Conservation (phyloP, 148 eudicot species). For the Euryodendron excelsum region DNA sequence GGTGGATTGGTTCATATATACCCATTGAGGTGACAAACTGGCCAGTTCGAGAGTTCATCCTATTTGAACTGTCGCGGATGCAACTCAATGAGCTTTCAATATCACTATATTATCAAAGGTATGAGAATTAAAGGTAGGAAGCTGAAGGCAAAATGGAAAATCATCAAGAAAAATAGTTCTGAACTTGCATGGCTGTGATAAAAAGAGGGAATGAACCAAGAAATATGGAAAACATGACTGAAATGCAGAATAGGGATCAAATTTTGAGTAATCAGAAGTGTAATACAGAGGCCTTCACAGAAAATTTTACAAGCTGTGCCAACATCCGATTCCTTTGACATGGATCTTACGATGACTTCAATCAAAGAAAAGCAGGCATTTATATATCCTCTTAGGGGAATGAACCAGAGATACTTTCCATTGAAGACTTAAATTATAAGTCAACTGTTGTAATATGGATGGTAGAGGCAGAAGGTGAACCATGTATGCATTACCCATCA, state of each 20-base stretch:
- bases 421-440: background rate
- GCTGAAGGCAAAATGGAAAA: background rate
- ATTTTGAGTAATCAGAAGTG: background rate
- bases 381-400: background rate
- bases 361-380: background rate
- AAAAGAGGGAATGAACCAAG: background rate
- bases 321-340: background rate
- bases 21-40: constrained; percentile 75
- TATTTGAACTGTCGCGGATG: constrained; percentile 16
- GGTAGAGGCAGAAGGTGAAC: background rate
- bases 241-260: background rate
- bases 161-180: background rate
- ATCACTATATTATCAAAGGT: background rate
- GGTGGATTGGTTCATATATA: constrained; percentile 80
- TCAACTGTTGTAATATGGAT: background rate
- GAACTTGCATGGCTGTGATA: background rate
- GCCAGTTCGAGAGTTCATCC: constrained; percentile 66
- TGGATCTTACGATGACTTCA: background rate
- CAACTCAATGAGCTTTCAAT: constrained; percentile 17
- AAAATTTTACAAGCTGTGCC: background rate
- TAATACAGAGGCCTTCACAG: background rate
- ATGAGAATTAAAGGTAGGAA: background rate
- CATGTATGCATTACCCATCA: background rate
- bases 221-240: constrained; percentile 3
- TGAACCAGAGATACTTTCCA: background rate